A percentile compares a stretch with the other conserved stretches of the same genome.
phyloP scores from a whole-genome alignment of 2,329 filamentous ascomycete genomes.

The Massarina eburnea region DNA sequence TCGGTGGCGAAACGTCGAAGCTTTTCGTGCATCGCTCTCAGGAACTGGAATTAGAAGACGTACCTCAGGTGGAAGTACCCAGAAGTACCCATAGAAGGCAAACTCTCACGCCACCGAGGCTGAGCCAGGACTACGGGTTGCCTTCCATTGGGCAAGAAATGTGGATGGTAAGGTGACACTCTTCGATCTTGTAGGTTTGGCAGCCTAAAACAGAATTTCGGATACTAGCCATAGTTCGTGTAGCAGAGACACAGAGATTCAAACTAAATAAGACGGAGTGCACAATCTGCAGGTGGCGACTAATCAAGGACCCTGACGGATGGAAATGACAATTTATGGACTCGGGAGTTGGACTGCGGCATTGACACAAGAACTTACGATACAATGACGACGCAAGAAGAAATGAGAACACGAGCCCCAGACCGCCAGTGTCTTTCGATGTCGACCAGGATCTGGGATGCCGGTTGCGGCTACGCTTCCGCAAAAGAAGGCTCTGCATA shows the following conservation, averaged over 20 bases:
- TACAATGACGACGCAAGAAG: slow-evolving; percentile 6
- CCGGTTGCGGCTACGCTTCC: slow-evolving; percentile 28
- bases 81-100: too few species aligned
- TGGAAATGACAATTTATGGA: neutral
- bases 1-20: neutral
- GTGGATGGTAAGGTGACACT: too few species aligned
- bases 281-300: neutral
- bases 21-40: too few species aligned
- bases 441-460: slow-evolving; percentile 18
- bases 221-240: neutral
- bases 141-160: too few species aligned
- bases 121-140: too few species aligned
- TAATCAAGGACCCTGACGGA: neutral
- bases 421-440: slow-evolving; percentile 6
- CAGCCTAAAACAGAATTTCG: too few species aligned
- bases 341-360: neutral
- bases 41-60: too few species aligned
- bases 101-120: too few species aligned
- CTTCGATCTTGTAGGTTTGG: too few species aligned
- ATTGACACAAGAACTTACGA: slow-evolving; percentile 4
- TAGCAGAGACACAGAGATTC: neutral
- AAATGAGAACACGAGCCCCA: slow-evolving; percentile 11
- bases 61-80: too few species aligned
- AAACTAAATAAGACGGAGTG: neutral
- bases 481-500: slow-evolving; percentile 30